Conservation (phyloP, 2,329 filamentous ascomycete species). For the Westerdykella sp. region DNA sequence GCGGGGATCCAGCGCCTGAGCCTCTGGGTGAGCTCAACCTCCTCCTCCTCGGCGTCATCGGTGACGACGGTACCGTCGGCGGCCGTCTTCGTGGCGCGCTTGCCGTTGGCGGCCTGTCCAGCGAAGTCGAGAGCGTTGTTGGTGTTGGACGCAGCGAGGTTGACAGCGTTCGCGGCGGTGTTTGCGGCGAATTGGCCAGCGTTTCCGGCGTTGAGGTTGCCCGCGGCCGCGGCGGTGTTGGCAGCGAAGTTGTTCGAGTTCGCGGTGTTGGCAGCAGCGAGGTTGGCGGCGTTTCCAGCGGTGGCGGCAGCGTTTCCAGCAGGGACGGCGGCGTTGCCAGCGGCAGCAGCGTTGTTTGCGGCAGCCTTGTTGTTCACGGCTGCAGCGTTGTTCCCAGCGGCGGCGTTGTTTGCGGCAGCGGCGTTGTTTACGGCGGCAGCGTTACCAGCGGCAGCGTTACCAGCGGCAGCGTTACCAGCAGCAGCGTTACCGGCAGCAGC, state of each 20-base stretch:
- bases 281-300: not conserved
- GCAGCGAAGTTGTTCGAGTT: not conserved
- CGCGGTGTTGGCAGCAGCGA: not conserved
- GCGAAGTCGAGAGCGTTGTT: not conserved
- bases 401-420: not conserved
- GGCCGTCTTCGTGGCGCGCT: constrained; percentile 12
- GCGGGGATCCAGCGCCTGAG: too few species aligned
- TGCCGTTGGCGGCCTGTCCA: constrained; percentile 4
- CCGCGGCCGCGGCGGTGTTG: not conserved
- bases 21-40: constrained; percentile 8
- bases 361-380: not conserved
- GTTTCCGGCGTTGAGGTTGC: not conserved
- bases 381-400: not conserved
- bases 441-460: not conserved
- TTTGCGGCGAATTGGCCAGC: not conserved
- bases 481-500: not conserved
- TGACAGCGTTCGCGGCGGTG: not conserved
- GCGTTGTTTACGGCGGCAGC: not conserved
- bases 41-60: constrained; percentile 33
- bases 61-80: constrained; percentile 16
- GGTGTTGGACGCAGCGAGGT: not conserved
- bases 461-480: not conserved
- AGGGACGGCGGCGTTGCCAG: not conserved
- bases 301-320: not conserved
- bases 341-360: not conserved